Base-by-base conservation (phyloP, 306 rosid genomes). In the Acacia melanoxylon region DNA sequence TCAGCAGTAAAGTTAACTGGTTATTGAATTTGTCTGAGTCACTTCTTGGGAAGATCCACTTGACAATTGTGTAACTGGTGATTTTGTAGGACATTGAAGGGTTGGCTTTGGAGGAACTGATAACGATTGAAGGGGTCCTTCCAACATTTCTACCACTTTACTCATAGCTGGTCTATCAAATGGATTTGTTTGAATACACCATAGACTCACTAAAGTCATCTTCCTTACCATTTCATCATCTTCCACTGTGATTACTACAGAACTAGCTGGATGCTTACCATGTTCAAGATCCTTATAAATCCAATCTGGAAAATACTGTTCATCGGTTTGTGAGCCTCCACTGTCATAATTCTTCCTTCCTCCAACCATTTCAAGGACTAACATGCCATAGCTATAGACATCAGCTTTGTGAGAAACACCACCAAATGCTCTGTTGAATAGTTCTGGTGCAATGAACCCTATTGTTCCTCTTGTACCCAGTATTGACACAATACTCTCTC, bases 331-430 rank as follows among this genome's bases (percentile, higher is more conserved):
- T 2, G 83, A 84, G 11, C 56, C 48, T 67, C 14, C 37, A 8
- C 31, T 35, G 40, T 40, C 79, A 61, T 33, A 33, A 7, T 76
- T 71, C 67, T 76, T 80, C 71, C 85, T 85, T 7, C 82, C 74
- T 52, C 82, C 85, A 71, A 80, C 72, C 76, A 80, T 85, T 52
- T 76, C 87, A 14, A 80, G 74, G 63, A 80, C 15, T 59, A 84
- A 45, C 84, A 80, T 84, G 12, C 84, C 84, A 68, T 79, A 84
- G 12, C 87, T 85, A 42, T 80, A 85, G 0, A 85, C 87, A 42
- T 85, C 85, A 2, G 82, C 77, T 51, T 85, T 85, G 19, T 68
- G 62, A 22, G 87, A 85, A 2, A 85, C 87, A 17, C 75, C 14
- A 27, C 86, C 86, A 51, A 78, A 83, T 29, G 37, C 44, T 8